These are phyloP conservation scores for Globisporangium abappressorium DNA, from an alignment of 352 stramenopile species.

Conservation along the genomic window DNA sequence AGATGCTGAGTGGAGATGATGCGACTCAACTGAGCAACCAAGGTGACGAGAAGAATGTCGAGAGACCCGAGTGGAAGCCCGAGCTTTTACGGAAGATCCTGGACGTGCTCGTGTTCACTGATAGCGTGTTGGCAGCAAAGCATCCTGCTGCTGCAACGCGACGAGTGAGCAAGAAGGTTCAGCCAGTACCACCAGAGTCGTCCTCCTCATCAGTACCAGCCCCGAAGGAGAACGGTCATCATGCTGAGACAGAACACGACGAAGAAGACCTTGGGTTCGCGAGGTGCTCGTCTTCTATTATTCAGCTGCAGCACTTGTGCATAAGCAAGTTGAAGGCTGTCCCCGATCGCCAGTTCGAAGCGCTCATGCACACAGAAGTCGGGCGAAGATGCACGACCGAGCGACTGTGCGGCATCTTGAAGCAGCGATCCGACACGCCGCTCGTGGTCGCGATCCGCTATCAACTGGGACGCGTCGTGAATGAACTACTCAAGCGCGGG, in stretches of 20 bases:
- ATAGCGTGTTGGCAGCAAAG: conserved; percentile 50
- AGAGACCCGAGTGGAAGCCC: conserved; percentile 4
- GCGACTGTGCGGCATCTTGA: conserved; percentile 60
- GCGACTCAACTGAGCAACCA: neutral
- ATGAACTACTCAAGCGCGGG: conserved; percentile 58
- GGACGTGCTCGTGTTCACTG: conserved; percentile 59
- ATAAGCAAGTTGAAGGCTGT: conserved; percentile 51
- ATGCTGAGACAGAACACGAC: neutral
- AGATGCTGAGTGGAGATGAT: conserved; percentile 18
- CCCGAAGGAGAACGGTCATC: neutral
- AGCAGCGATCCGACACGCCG: conserved; percentile 52
- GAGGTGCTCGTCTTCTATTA: conserved; percentile 19
- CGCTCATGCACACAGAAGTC: conserved; percentile 58
- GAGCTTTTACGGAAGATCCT: conserved; percentile 27
- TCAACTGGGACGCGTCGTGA: conserved; percentile 73
- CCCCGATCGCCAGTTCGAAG: conserved; percentile 47
- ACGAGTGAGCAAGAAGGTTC: conserved; percentile 11
- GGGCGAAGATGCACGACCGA: conserved; percentile 66
- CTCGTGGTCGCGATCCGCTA: conserved; percentile 79
- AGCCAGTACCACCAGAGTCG: conserved; percentile 7
- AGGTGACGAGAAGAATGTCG: neutral
- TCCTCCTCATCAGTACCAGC: neutral
- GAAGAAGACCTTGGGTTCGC: conserved; percentile 13
- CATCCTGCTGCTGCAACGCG: conserved; percentile 19
- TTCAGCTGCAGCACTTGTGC: conserved; percentile 48